These are phyloP conservation scores for Clitocybe nebularis DNA, from an alignment of 1,284 basidiomycete genomes.

Conservation along the genomic window DNA sequence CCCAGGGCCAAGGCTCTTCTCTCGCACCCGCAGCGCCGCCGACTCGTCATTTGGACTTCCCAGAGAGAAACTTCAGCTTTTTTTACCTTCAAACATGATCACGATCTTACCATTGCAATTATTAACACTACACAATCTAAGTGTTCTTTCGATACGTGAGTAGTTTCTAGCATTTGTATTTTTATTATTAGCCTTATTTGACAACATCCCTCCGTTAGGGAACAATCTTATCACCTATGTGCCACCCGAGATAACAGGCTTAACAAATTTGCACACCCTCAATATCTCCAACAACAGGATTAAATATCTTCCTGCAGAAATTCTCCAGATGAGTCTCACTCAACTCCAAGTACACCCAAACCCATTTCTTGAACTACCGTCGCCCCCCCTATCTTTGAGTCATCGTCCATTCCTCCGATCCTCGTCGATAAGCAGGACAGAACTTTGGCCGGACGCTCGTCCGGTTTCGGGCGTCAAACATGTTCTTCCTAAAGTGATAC, in stretches of 20 bases:
- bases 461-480: conserved; percentile 27
- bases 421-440: conserved; percentile 8
- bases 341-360: conserved; percentile 51
- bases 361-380: conserved; percentile 44
- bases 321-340: conserved; percentile 49
- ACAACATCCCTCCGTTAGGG: conserved; percentile 30
- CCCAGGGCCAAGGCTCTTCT: conserved; percentile 9
- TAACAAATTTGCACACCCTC: conserved; percentile 54
- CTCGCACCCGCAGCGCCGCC: conserved; percentile 19
- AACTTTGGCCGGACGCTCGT: conserved; percentile 12
- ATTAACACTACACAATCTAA: conserved; percentile 47
- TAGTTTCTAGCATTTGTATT: conserved; percentile 15
- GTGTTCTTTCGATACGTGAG: conserved; percentile 55
- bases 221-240: conserved; percentile 53
- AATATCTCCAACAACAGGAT: conserved; percentile 62
- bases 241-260: conserved; percentile 60
- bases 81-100: conserved; percentile 46
- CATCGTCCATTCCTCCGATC: conserved; percentile 17
- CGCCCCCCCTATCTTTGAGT: conserved; percentile 12
- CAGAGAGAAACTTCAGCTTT: conserved; percentile 41
- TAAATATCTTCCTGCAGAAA: conserved; percentile 61
- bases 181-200: background rate
- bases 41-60: conserved; percentile 23
- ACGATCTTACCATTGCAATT: conserved; percentile 45
- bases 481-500: conserved; percentile 29